Base-by-base conservation (phyloP, 1,139 yeast genomes). In the Geotrichum carabidarum region DNA sequence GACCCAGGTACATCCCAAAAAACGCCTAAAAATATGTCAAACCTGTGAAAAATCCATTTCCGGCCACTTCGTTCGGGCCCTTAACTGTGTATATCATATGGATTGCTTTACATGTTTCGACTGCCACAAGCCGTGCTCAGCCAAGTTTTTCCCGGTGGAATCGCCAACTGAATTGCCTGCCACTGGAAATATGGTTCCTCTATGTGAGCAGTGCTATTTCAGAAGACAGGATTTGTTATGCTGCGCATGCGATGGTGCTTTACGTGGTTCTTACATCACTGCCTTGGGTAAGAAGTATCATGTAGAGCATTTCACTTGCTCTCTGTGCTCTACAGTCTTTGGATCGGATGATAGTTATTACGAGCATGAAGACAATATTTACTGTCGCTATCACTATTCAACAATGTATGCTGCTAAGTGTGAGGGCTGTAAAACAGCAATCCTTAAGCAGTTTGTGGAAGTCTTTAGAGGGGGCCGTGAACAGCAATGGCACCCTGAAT, bases 401-500 rank as follows among this genome's bases (percentile, higher is more conserved):
- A 84, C 84, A 58, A 74, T 81, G 55, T 85, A 84, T 69, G 97
- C 98, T 1, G 84, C 86, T 34, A 84, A 85, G 58, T 94, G 99
- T 74, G 95, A 89, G 71, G 97, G 98, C 22, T 93, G 99, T 71
- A 80, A 84, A 59, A 84, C 90, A 37, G 88, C 97, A 1, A 93
- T 93, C 55, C 81, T 94, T 36, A 91, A 91, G 65, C 98, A 93
- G 68, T 93, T 90, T 71, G 96, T 91, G 38, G 97, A 93, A 69
- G 81, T 93, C 48, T 88, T 83, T 60, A 78, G 95, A 62, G 96
- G 96, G 49, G 97, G 97, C n/a, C 79, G 86, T 62, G 86, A 86
- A 60, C 96, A 91, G 68, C 96, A 90, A 67, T 94, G 99, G 99
- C 99, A 94, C 69, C 98, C 98, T 2, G 99, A 94, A 69, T 94